phyloP scores from a whole-genome alignment of 2,329 filamentous ascomycete genomes.

The Arthrinium puccinioides region DNA sequence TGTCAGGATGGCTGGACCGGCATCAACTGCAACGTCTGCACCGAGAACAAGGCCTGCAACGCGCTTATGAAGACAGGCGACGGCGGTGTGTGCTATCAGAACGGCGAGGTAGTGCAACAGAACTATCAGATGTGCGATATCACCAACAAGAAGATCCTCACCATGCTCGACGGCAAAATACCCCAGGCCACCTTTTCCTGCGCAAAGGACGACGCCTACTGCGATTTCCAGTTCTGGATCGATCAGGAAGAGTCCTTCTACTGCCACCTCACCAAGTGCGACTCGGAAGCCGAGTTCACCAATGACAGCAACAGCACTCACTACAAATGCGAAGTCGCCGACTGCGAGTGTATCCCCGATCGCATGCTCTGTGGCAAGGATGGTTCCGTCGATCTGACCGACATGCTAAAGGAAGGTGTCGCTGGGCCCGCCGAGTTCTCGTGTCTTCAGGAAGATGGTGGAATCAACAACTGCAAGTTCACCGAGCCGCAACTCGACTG shows the following conservation, averaged over 20 bases:
- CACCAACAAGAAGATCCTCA: conserved; percentile 88
- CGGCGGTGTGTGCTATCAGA: conserved; percentile 85
- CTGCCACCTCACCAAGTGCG: conserved; percentile 78
- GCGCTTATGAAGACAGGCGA: conserved; percentile 77
- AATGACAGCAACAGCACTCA: conserved; percentile 70
- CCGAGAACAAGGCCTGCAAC: conserved; percentile 74
- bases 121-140: conserved; percentile 99
- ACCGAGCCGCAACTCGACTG: conserved; percentile 89
- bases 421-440: conserved; percentile 81
- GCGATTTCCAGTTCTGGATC: conserved; percentile 99
- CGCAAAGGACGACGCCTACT: conserved; percentile 64
- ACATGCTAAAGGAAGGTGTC: conserved; percentile 78
- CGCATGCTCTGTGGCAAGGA: conserved; percentile 91
- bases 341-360: conserved; percentile 81
- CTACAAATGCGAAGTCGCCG: conserved; percentile 78
- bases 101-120: conserved; percentile 82
- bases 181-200: conserved; percentile 95
- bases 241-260: conserved; percentile 93
- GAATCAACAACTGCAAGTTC: conserved; percentile 66
- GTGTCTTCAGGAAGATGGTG: conserved; percentile 60
- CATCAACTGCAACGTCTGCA: conserved; percentile 97
- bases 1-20: conserved; percentile 93
- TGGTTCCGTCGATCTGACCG: conserved; percentile 84
- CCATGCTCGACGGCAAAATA: conserved; percentile 74
- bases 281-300: conserved; percentile 61